Evolutionary conservation across 148 eudicot genomes (phyloP).

Genomic region (Vaccinium darrowii): DNA sequence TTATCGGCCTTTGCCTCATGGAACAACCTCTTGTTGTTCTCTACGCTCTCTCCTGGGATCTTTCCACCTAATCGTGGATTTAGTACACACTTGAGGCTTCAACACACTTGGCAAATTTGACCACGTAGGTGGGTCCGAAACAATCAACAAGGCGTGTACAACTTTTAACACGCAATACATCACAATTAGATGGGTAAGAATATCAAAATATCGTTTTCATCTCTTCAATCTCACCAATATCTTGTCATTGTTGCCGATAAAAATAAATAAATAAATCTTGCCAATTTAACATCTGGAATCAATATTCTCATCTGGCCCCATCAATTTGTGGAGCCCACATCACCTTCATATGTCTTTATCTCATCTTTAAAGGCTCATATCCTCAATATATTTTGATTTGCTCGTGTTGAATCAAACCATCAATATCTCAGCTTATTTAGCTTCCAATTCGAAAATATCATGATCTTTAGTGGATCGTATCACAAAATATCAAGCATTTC

Average conservation of each 20-base stretch:
- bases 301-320: background rate
- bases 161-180: background rate
- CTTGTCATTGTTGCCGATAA: background rate
- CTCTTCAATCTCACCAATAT: too few species aligned
- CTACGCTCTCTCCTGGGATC: background rate
- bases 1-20: background rate
- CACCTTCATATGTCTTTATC: background rate
- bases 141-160: too few species aligned
- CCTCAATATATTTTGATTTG: too few species aligned
- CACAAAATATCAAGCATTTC: background rate
- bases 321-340: background rate
- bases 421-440: background rate
- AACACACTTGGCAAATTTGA: background rate
- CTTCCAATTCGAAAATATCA: background rate
- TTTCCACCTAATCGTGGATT: background rate
- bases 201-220: background rate
- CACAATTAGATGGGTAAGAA: background rate
- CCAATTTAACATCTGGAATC: background rate
- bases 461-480: background rate
- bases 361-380: too few species aligned
- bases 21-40: background rate
- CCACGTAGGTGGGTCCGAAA: background rate
- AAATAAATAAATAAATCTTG: too few species aligned
- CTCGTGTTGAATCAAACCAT: background rate
- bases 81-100: background rate